These are phyloP conservation scores for Sporothrix luriei DNA, from an alignment of 2,329 filamentous ascomycete species.

Conservation along the genomic window DNA sequence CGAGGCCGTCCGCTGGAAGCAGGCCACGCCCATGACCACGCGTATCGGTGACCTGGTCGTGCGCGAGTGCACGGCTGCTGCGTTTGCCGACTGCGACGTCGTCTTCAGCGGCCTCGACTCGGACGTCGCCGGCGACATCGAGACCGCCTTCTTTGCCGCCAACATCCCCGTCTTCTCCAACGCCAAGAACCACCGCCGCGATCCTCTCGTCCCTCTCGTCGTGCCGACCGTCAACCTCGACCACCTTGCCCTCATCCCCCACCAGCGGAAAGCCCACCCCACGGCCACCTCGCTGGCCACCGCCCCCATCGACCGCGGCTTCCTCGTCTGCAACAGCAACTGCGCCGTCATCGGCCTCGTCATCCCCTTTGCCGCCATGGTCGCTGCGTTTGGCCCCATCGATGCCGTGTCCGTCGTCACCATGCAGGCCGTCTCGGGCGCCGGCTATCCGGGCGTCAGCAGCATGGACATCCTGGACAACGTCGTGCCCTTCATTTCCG, in stretches of 20 bases:
- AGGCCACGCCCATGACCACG: slow-evolving; percentile 77
- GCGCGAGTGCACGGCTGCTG: slow-evolving; percentile 76
- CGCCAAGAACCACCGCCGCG: slow-evolving; percentile 93
- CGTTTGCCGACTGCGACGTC: slow-evolving; percentile 88
- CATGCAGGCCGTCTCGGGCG: slow-evolving; percentile 91
- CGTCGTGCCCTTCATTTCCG: slow-evolving; percentile 87
- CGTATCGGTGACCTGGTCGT: slow-evolving; percentile 76
- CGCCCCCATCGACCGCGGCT: slow-evolving; percentile 68
- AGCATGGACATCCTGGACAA: slow-evolving; percentile 97
- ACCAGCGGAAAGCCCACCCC: slow-evolving; percentile 73
- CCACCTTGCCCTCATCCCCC: slow-evolving; percentile 85
- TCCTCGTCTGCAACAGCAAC: slow-evolving; percentile 97
- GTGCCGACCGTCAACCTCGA: slow-evolving; percentile 92
- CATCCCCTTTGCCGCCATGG: slow-evolving; percentile 88
- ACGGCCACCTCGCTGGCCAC: slow-evolving; percentile 28
- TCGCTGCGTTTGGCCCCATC: slow-evolving; percentile 82
- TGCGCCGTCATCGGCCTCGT: slow-evolving; percentile 96
- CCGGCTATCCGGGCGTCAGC: slow-evolving; percentile 85
- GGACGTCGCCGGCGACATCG: slow-evolving; percentile 88
- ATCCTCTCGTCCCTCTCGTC: slow-evolving; percentile 87
- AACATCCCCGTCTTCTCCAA: slow-evolving; percentile 95
- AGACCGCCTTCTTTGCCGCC: slow-evolving; percentile 86
- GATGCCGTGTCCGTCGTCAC: slow-evolving; percentile 79
- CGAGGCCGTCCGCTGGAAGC: slow-evolving; percentile 95
- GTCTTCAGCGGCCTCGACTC: slow-evolving; percentile 92